phyloP scores from a whole-genome alignment of 202 grass and related monocot species.

The Musa balbisiana region DNA sequence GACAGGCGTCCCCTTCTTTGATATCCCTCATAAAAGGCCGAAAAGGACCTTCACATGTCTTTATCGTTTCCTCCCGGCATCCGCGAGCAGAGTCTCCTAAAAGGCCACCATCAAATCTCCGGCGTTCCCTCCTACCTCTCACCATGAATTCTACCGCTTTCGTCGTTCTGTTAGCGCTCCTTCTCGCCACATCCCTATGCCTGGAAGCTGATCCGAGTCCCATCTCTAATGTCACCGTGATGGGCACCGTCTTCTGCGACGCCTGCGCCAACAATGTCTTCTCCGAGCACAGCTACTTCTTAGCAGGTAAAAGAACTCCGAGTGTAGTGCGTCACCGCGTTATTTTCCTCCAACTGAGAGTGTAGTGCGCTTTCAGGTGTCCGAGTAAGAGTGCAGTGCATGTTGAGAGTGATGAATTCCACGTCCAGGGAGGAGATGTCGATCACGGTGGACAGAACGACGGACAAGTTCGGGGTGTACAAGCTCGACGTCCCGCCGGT shows the following conservation, averaged over 20 bases:
- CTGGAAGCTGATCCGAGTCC: background rate
- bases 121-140: background rate
- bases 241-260: conserved; percentile 79
- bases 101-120: too few species aligned
- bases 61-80: background rate
- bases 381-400: conserved; percentile 53
- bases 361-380: conserved; percentile 34
- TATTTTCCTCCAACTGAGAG: too few species aligned
- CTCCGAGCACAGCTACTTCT: conserved; percentile 76
- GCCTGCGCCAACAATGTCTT: conserved; percentile 61
- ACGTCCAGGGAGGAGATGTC: conserved; percentile 52
- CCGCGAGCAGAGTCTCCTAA: background rate
- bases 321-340: background rate
- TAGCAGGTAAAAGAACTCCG: conserved; percentile 39
- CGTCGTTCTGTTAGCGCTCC: background rate
- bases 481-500: conserved; percentile 61
- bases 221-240: conserved; percentile 54
- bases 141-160: conserved; percentile 9
- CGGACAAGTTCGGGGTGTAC: conserved; percentile 57
- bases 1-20: background rate
- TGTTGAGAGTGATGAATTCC: conserved; percentile 49
- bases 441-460: conserved; percentile 57
- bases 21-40: background rate
- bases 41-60: conserved; percentile 13
- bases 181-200: background rate